Conservation (phyloP, 495 filamentous ascomycete genomes). For the Trichoderma parareesei region DNA sequence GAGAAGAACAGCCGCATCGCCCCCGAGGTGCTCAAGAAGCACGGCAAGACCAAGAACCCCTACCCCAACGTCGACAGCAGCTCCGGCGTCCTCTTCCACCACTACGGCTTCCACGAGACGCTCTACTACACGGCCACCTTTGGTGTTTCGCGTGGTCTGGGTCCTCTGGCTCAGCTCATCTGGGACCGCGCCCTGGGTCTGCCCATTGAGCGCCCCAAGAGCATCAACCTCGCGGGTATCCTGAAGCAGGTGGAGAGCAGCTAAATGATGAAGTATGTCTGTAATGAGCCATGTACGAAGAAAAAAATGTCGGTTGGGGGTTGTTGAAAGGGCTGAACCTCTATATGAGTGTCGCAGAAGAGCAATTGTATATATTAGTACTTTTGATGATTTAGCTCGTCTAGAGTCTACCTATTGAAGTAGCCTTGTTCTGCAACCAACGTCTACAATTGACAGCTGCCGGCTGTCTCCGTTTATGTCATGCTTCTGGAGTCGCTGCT, state of each 20-base stretch:
- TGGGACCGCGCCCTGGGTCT: constrained; percentile 93
- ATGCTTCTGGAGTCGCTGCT: too few relatives aligned
- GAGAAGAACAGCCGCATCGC: constrained; percentile 72
- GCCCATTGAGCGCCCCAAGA: constrained; percentile 98
- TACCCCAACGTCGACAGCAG: constrained; percentile 91
- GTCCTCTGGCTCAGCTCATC: constrained; percentile 86
- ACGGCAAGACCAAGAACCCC: constrained; percentile 99
- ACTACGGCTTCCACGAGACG: constrained; percentile 94
- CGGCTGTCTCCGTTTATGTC: not conserved
- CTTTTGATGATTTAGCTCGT: not conserved
- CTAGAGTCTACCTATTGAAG: not conserved
- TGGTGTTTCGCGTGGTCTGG: constrained; percentile 84
- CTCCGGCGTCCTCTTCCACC: constrained; percentile 90
- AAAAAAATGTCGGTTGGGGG: not conserved
- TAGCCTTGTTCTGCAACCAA: not conserved
- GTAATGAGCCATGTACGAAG: not conserved
- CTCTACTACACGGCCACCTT: constrained; percentile 98
- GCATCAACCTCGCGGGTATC: constrained; percentile 81
- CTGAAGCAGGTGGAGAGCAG: constrained; percentile 47
- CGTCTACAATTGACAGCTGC: not conserved
- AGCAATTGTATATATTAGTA: not conserved
- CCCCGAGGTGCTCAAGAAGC: constrained; percentile 78
- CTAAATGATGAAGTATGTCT: constrained; percentile 11
- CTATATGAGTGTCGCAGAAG: not conserved
- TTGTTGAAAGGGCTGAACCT: not conserved